Evolutionary conservation across 1,139 yeast species (phyloP).

Genomic region (Yamadazyma taylorii): DNA sequence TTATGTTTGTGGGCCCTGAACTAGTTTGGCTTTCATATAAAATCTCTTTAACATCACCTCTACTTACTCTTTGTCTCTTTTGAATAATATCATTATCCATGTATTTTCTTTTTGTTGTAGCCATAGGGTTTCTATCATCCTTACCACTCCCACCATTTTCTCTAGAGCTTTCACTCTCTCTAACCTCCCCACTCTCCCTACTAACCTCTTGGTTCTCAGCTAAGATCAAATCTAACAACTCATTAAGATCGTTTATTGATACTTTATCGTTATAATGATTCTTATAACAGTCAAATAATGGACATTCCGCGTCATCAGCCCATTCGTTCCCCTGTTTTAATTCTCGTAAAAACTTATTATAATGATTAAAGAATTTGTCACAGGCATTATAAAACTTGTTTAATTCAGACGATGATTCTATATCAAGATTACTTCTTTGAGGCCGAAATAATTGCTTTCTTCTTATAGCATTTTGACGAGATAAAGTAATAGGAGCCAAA

Average conservation of each 20-base stretch:
- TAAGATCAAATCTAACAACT: not conserved
- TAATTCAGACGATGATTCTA: too few relatives aligned
- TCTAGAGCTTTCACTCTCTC: too few relatives aligned
- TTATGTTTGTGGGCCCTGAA: not conserved
- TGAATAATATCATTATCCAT: too few relatives aligned
- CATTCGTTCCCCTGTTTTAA: not conserved
- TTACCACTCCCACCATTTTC: too few relatives aligned
- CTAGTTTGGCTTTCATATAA: too few relatives aligned
- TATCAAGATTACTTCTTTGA: too few relatives aligned
- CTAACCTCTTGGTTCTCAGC: not conserved
- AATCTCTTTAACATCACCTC: too few relatives aligned
- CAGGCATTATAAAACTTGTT: too few relatives aligned
- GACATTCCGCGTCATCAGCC: not conserved
- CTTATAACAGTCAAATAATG: not conserved
- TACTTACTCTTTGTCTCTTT: too few relatives aligned
- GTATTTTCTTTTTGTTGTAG: too few relatives aligned
- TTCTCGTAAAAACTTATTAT: not conserved
- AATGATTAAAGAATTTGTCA: not conserved
- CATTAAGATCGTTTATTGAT: not conserved
- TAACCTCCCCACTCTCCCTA: too few relatives aligned
- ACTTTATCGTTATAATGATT: not conserved
- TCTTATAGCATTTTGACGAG: not conserved
- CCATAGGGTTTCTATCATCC: too few relatives aligned
- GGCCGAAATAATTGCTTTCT: not conserved
- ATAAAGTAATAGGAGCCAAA: not conserved